Conservation (phyloP, 2,329 filamentous ascomycete species). For the Fusarium nodosum region DNA sequence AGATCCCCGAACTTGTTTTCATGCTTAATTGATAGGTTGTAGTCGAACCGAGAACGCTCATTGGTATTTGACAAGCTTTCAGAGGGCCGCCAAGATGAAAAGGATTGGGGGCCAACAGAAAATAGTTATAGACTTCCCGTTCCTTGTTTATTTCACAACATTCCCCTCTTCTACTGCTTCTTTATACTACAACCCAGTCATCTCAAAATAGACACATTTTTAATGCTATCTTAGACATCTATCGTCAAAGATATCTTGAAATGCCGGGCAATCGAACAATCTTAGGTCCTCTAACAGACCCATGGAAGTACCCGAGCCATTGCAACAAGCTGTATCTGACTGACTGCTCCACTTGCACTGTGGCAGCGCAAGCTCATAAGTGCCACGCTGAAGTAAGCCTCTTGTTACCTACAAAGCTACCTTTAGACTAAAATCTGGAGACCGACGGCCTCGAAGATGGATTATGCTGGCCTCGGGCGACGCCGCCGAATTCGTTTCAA, state of each 20-base stretch:
- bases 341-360: neutral
- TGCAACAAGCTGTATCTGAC: neutral
- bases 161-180: neutral
- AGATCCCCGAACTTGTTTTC: neutral
- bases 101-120: neutral
- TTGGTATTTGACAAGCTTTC: neutral
- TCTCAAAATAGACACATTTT: too few relatives aligned
- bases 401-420: too few relatives aligned
- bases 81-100: too few relatives aligned
- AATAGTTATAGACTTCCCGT: too few relatives aligned
- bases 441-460: neutral
- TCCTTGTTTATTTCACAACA: neutral
- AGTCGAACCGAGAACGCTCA: rapidly evolving
- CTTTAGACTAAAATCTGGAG: neutral
- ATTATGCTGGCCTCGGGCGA: neutral
- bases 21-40: too few relatives aligned
- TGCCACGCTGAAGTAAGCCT: neutral
- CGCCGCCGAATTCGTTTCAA: neutral
- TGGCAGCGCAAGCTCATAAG: neutral
- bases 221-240: neutral
- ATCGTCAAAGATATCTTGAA: neutral
- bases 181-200: too few relatives aligned
- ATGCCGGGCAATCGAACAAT: neutral
- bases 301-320: neutral
- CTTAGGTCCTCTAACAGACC: neutral